Base-by-base conservation (phyloP, 768 basidiomycete genomes). In the Kwoniella bestiolae region DNA sequence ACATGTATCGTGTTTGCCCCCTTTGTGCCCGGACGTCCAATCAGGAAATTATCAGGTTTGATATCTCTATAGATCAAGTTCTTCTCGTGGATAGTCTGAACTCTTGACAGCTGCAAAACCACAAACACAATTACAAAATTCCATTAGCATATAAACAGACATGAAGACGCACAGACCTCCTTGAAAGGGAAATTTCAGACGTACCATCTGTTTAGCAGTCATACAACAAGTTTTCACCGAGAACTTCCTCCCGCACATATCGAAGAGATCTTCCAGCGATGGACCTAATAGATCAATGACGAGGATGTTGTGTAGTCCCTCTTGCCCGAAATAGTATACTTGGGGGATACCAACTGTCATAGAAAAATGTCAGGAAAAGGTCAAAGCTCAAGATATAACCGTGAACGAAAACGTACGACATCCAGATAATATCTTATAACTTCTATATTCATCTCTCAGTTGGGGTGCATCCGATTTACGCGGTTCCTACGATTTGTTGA, bases 321-420 rank as follows among this genome's bases (percentile, higher is more conserved):
- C 96, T 83, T 97, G 94, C 52, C 96, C 96, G 81, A 98, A 99
- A 83, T 99, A 95, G 84, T 98, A 97, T 82, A 99, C 97, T 83
- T 98, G 94, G 28, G 94, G 95, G 53, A 99, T 95, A 23, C 96
- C 95, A 69, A 89, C 94, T 97, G 82, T 60, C 21, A 47, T 21
- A 45, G 46, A 1, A 55, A 70, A 16, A 49, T 25, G 47, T 51
- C 47, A 62, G 70, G 45, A 18, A 11, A 28, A 16, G 57, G 56
- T 57, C 55, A 38, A 56, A 58, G 51, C 60, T 58, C 51, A 55
- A 64, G 21, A 47, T 49, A 3, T 23, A 65, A 63, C 45, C 50
- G 56, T 63, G 23, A 26, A 59, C 70, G 63, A 35, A 56, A 50
- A 90, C 91, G 82, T 76, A 96, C 94, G 86, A 82, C 92, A 94